Evolutionary conservation across 169 alveolate genomes (phyloP).

Genomic region (Plasmodium malariae): DNA sequence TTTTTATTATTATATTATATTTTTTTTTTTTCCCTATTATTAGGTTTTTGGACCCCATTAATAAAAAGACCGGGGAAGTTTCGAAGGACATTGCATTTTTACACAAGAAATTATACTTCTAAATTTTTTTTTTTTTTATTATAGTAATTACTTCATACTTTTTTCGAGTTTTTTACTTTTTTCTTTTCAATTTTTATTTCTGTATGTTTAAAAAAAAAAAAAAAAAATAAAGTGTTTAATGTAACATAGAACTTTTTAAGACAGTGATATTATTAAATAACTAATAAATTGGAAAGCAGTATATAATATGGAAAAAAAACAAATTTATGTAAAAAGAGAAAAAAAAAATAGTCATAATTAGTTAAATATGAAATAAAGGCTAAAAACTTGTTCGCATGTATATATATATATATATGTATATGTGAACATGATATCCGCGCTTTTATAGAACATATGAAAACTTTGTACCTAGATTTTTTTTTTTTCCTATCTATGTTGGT

Average conservation of each 20-base stretch:
- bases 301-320: neutral
- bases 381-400: neutral
- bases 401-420: neutral
- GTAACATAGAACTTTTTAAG: slow-evolving; percentile 13
- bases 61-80: slow-evolving; percentile 76
- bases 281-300: slow-evolving; percentile 4
- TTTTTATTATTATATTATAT: neutral
- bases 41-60: slow-evolving; percentile 73
- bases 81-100: slow-evolving; percentile 76
- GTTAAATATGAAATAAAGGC: neutral
- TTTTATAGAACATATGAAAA: neutral
- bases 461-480: neutral
- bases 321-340: neutral
- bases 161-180: slow-evolving; percentile 10
- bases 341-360: neutral
- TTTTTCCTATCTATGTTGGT: neutral
- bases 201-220: slow-evolving; percentile 4
- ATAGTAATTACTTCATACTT: neutral
- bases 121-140: neutral
- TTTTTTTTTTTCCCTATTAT: neutral
- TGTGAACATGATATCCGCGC: neutral
- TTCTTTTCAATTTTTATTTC: slow-evolving; percentile 4
- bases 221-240: slow-evolving; percentile 3
- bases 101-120: slow-evolving; percentile 74
- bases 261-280: slow-evolving; percentile 19